Base-by-base conservation (phyloP, 192 early-diverging fungal species). In the Linderina pennispora region DNA sequence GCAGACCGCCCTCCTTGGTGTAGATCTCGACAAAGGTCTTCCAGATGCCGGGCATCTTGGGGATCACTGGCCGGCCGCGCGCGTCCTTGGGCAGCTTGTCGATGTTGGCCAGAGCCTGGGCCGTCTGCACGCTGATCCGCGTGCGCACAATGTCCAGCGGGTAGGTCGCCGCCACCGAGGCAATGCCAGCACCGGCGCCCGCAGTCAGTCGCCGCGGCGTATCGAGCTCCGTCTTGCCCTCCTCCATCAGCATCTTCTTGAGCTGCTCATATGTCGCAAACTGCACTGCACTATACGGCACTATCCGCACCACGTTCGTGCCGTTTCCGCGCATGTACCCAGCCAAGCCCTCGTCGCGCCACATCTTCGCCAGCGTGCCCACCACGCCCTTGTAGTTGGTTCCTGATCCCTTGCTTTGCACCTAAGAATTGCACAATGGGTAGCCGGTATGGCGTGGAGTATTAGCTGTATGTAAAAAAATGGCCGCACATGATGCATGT, bases 261-360 rank as follows among this genome's bases (percentile, higher is more conserved):
- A 85, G 81, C 50, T 89, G 81, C 44, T 89, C 87, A 41, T 89
- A 89, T 14, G 85, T 77, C 13, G 87, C 87, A 69, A 89, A 87
- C 62, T 89, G 87, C 7, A 82, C 82, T 1, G 87, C 87, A 55
- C 82, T 85, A 54, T 89, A 89, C 14, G 87, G 87, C 1, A 89
- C 77, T 43, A 89, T 89, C 21, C 87, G 79, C 47, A 87, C 78
- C 9, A 89, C 84, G 39, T 89, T 89, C 39, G 85, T 89, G n/a
- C 87, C 87, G 55, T 89, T 89, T 2, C 87, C 87, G 15, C 82
- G 74, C 78, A 89, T 78, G 47, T 85, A 78, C 0, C 87, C 87
- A 20, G 79, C 47, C 9, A 81, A 45, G 2, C 87, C 87, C 48
- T 89, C 87, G 19, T 89, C 87, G 15, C 56, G 69, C 87, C 87